Conservation (phyloP, 1,139 yeast genomes). For the Blastobotrys ciferrii region DNA sequence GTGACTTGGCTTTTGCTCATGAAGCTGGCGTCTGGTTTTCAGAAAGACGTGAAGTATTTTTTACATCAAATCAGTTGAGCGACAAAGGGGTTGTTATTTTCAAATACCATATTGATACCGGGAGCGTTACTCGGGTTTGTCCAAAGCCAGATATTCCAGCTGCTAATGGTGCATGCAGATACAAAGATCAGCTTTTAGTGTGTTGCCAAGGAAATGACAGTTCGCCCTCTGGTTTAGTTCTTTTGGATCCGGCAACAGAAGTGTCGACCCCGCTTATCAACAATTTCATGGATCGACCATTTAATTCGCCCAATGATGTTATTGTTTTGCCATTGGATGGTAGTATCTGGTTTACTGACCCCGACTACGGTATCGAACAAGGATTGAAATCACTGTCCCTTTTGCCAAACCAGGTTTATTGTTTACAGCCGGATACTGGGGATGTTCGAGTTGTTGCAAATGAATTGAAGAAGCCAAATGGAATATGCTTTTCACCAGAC, state of each 20-base stretch:
- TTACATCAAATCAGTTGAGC: constrained; percentile 25
- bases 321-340: constrained; percentile 28
- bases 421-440: constrained; percentile 27
- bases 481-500: constrained; percentile 32
- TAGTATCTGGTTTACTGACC: constrained; percentile 34
- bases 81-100: constrained; percentile 13
- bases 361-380: constrained; percentile 26
- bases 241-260: constrained; percentile 22
- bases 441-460: constrained; percentile 30
- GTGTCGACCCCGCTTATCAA: constrained; percentile 18
- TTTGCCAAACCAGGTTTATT: constrained; percentile 31
- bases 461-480: constrained; percentile 29
- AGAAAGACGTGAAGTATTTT: constrained; percentile 24
- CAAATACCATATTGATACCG: constrained; percentile 11
- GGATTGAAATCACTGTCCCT: constrained; percentile 14
- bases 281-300: constrained; percentile 27
- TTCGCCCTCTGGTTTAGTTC: constrained; percentile 21
- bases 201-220: constrained; percentile 27
- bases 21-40: constrained; percentile 31
- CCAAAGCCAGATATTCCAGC: constrained; percentile 24
- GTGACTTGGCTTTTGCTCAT: constrained; percentile 25
- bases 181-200: constrained; percentile 23
- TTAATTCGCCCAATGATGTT: constrained; percentile 33
- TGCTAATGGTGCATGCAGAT: constrained; percentile 28
- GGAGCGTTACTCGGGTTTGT: not conserved